These are phyloP conservation scores for Limnomonas spitsbergensis DNA, from an alignment of 139 green algal species.

Conservation along the genomic window DNA sequence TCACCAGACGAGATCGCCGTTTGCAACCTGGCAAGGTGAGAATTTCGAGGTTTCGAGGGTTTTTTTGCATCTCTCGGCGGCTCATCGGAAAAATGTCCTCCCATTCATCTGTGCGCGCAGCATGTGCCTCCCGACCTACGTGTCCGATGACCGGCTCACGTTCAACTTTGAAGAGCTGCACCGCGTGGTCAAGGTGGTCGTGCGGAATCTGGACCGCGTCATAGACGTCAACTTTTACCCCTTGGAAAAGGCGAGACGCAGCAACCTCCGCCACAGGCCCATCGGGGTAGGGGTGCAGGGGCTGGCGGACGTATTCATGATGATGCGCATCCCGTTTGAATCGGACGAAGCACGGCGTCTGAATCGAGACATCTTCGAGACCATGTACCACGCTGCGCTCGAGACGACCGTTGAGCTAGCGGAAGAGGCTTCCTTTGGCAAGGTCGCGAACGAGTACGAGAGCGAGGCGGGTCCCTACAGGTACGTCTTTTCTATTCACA, in stretches of 20 bases:
- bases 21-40: constrained; percentile 45
- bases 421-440: background rate
- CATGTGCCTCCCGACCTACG: constrained; percentile 10
- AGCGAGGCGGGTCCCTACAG: background rate
- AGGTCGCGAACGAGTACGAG: background rate
- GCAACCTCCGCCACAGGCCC: constrained; percentile 38
- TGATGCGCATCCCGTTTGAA: constrained; percentile 37
- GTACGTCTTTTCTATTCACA: no score
- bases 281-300: constrained; percentile 41
- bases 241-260: constrained; percentile 1
- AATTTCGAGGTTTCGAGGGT: no score
- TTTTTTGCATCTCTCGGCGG: no score
- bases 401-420: constrained; percentile 24
- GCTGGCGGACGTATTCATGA: constrained; percentile 37
- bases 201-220: constrained; percentile 40
- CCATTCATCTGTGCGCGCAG: no score
- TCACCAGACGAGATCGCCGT: constrained; percentile 26
- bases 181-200: constrained; percentile 17
- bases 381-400: constrained; percentile 40
- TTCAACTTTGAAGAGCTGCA: constrained; percentile 29
- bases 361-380: constrained; percentile 42
- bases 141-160: background rate
- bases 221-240: constrained; percentile 48
- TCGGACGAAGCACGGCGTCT: constrained; percentile 10
- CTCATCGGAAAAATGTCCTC: no score